These are phyloP conservation scores for Skeletonema menzelii DNA, from an alignment of 108 stramenopile genomes.

Conservation along the genomic window DNA sequence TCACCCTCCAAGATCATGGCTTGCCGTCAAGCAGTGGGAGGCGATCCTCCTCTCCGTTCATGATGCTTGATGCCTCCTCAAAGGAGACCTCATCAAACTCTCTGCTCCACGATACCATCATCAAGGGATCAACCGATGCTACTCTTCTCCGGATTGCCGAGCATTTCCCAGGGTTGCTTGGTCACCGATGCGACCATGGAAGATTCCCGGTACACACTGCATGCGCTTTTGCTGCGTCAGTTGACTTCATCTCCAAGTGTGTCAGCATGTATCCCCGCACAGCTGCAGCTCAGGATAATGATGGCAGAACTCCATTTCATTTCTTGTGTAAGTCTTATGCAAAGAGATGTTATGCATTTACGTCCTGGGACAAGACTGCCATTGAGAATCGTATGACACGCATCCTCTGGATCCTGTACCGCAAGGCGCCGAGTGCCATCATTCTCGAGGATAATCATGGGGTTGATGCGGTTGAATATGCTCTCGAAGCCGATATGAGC, in stretches of 20 bases:
- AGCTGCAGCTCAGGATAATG: constrained; percentile 11
- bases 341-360: background rate
- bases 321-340: constrained; percentile 10
- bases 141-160: constrained; percentile 11
- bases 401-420: constrained; percentile 23
- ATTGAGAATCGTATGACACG: constrained; percentile 5
- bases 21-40: background rate
- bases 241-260: constrained; percentile 20
- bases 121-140: constrained; percentile 4
- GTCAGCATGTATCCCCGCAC: constrained; percentile 15
- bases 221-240: constrained; percentile 6
- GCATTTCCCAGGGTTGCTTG: constrained; percentile 9
- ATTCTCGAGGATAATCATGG: constrained; percentile 15
- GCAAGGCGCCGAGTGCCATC: constrained; percentile 21
- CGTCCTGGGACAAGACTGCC: background rate
- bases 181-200: constrained; percentile 4
- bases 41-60: background rate
- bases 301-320: constrained; percentile 26
- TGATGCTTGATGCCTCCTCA: background rate
- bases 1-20: background rate
- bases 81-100: background rate
- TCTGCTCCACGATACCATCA: constrained; percentile 20
- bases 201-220: constrained; percentile 13
- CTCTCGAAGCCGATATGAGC: constrained; percentile 19
- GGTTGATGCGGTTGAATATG: constrained; percentile 23